Evolutionary conservation across 108 stramenopile species (phyloP), one percentile per base, ranked within the genome.

Genomic region (Nannochloropsis granulata): DNA sequence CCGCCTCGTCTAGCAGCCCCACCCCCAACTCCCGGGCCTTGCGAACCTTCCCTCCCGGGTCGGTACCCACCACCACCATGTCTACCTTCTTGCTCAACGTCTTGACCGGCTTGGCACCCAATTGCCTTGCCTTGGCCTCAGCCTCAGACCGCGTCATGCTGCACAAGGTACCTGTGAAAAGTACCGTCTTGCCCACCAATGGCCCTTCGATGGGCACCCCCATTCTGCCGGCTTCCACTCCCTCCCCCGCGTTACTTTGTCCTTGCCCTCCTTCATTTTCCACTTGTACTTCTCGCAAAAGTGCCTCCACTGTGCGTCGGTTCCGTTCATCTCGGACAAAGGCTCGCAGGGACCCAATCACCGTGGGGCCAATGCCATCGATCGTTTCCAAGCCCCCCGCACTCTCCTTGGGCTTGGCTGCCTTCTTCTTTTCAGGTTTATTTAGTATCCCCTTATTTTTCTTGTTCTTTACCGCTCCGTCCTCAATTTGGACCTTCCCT

Each of bases 51-150:
- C 82, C 82, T 25, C 86, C 86, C 13, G 86, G 86, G 79, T 83
- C 83, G n/a, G 82, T 25, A 13, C 86, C 86, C 78, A 86, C 86
- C 79, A 86, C 86, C 24, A 86, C 79, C 44, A 86, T 44, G 23
- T 86, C 86, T 71, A 82, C 82, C 12, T 78, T 46, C 12, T 26
- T 45, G 12, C 82, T 82, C 24, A 86, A 79, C 1, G 86, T 82
- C 19, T 82, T 82, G 14, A 82, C 82, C 34, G 82, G 78, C 24
- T 44, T 56, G 23, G 86, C 86, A 23, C 86, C 86, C 44, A 86
- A n/a, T 12, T 83, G 78, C 13, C 82, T 56, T 0, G 86, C 86
- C n/a, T 78, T 23, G 13, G 78, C 86, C 45, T 86, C 82, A 13
- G 79, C 81, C 45, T 86, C 86, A n/a, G 45, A 43, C 26, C 86